These are phyloP conservation scores for Nyctanthes arbortristis DNA, from an alignment of 257 asterid genomes.

Conservation along the genomic window DNA sequence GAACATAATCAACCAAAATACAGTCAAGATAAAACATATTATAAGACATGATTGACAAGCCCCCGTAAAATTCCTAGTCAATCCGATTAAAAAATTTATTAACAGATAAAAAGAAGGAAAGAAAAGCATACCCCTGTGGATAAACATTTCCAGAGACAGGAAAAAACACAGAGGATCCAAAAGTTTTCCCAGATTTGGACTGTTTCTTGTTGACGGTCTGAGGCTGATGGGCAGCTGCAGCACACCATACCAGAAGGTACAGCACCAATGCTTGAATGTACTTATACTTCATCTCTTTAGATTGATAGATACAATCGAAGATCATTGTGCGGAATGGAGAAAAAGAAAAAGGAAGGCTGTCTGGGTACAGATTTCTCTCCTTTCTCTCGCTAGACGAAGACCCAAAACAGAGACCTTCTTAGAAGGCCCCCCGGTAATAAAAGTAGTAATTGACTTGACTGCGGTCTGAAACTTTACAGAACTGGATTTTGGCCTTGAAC, in stretches of 20 bases:
- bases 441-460: neutral
- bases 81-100: constrained; percentile 2
- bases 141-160: constrained; percentile 83
- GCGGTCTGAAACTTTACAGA: neutral
- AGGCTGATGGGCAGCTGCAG: constrained; percentile 43
- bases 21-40: neutral
- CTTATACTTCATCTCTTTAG: constrained; percentile 29
- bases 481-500: neutral
- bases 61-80: constrained; percentile 1
- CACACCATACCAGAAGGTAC: constrained; percentile 43
- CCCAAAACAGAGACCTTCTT: neutral
- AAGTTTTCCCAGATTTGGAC: constrained; percentile 29
- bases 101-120: too few relatives aligned
- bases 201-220: constrained; percentile 18
- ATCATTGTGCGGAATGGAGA: constrained; percentile 1
- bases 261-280: constrained; percentile 41
- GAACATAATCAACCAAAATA: constrained; percentile 13
- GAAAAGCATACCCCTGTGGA: constrained; percentile 65
- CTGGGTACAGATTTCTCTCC: neutral
- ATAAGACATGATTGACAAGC: too few relatives aligned
- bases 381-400: neutral
- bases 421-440: neutral
- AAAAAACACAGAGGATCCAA: constrained; percentile 63
- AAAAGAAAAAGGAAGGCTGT: neutral
- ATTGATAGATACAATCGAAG: neutral